Base-by-base conservation (phyloP, 441 rosid species). In the Gossypium davidsonii region DNA sequence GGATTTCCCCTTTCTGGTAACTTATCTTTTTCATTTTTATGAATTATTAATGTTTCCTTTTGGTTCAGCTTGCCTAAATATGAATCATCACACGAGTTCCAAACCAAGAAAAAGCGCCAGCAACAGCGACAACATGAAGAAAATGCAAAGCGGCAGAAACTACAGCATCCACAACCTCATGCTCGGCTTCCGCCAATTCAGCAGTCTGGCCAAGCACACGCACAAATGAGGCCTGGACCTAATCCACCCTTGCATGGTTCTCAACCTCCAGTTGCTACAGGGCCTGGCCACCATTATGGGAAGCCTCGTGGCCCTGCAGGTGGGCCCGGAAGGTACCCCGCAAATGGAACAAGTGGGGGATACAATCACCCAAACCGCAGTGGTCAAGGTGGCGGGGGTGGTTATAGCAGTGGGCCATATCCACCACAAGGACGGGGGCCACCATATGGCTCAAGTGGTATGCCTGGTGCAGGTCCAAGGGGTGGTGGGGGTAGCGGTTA, bases 21-120 rank as follows among this genome's bases (percentile, higher is more conserved):
- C 48, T 23, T 74, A 23, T 12, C 42, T 61, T 26, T 2, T 1
- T 48, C 10, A 51, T 23, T 9, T 49, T 28, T 71, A 15, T 37
- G 44, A 5, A 23, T 72, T 18, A 7, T 44, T 15, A 20, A 68
- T 23, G 9, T 59, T 6, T 44, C 15, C 9, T 67, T 53, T 81
- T 69, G 42, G 34, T 77, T 82, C 86, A 94, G 98, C 80, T 80
- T 95, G 76, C 99, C 99, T 2, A 90, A 87, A 78, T 95, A 95
- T 59, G 98, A 95, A 77, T 89, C 98, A 60, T 95, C 98, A 3
- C 99, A 95, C 25, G 99, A 95, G 86, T 95, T 89, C 83, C 98
- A 92, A 82, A 92, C 99, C 39, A 95, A 91, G 93, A 95, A 92
- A 79, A 95, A 90, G 83, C 84, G 98, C 60, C 98, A 91, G 84